A percentile compares a stretch with the other conserved stretches of the same genome.
Conservation (phyloP, 345 rosid genomes). For the Melaleuca quinquenervia region DNA sequence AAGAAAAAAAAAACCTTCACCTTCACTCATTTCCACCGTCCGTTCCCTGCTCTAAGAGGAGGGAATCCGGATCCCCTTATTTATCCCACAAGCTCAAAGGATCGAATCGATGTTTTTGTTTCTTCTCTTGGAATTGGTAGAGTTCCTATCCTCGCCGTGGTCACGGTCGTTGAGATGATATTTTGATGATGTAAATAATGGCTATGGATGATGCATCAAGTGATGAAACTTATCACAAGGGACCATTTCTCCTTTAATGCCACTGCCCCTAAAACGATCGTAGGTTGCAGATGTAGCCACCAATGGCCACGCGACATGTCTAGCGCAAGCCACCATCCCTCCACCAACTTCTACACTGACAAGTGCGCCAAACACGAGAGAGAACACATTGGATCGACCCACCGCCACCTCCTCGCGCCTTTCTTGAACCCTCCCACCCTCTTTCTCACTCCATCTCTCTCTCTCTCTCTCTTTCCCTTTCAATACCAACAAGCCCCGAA, state of each 20-base stretch:
- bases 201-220: not conserved
- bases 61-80: too few species aligned
- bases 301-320: not conserved
- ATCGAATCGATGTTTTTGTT: not conserved
- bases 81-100: not conserved
- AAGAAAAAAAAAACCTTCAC: too few species aligned
- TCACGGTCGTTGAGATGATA: not conserved
- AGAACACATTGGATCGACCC: not conserved
- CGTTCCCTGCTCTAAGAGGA: too few species aligned
- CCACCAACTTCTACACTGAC: not conserved
- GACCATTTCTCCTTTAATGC: not conserved
- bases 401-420: not conserved
- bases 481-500: not conserved
- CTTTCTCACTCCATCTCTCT: not conserved
- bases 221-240: not conserved
- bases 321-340: not conserved
- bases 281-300: not conserved
- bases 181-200: not conserved
- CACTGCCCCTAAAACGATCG: not conserved
- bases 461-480: not conserved
- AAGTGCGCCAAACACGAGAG: not conserved
- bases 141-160: fast-evolving
- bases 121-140: not conserved
- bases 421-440: not conserved
- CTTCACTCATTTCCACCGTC: too few species aligned